Percentiles rank a stretch among this genome's conserved stretches.
Conservation (phyloP, 2,329 filamentous ascomycete species). For the Epichloe typhina region DNA sequence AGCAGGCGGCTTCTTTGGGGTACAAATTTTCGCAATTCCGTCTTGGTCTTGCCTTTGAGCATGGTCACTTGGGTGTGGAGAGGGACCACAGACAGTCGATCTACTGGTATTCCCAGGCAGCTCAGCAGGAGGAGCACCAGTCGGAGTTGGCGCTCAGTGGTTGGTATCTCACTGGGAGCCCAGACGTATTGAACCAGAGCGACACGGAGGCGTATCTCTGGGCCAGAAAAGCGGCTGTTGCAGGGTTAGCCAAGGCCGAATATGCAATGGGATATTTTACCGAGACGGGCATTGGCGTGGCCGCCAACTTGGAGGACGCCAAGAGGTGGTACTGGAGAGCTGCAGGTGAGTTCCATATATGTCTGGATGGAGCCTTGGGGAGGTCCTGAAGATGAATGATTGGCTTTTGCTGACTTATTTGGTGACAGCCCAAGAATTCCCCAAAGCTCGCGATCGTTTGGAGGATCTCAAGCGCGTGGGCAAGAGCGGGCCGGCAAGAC, state of each 20-base stretch:
- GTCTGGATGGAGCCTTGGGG: too few species aligned
- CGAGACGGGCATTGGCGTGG: conserved; percentile 82
- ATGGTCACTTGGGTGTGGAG: conserved; percentile 68
- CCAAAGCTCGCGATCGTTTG: conserved; percentile 80
- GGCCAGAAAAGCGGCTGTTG: conserved; percentile 84
- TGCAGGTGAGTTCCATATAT: conserved; percentile 48
- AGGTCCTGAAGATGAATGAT: neutral
- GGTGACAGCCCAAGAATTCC: conserved; percentile 71
- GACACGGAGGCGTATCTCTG: conserved; percentile 96
- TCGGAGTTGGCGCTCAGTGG: conserved; percentile 72
- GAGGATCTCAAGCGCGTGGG: conserved; percentile 82
- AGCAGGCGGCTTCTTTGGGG: conserved; percentile 72
- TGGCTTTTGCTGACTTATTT: neutral
- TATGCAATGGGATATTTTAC: conserved; percentile 97
- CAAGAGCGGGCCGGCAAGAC: conserved; percentile 51
- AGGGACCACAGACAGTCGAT: conserved; percentile 79
- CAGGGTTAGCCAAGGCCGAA: conserved; percentile 83
- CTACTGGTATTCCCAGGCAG: conserved; percentile 85
- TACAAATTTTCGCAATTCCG: conserved; percentile 95
- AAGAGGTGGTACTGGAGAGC: conserved; percentile 98
- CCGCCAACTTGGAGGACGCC: conserved; percentile 80
- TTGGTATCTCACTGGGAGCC: conserved; percentile 90
- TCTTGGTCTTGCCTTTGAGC: conserved; percentile 79
- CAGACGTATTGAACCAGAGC: conserved; percentile 77
- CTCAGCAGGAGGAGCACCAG: conserved; percentile 87